A percentile compares a stretch with the other conserved stretches of the same genome.
phyloP scores from a whole-genome alignment of 208 protist species.

The Leptomonas seymouri region DNA sequence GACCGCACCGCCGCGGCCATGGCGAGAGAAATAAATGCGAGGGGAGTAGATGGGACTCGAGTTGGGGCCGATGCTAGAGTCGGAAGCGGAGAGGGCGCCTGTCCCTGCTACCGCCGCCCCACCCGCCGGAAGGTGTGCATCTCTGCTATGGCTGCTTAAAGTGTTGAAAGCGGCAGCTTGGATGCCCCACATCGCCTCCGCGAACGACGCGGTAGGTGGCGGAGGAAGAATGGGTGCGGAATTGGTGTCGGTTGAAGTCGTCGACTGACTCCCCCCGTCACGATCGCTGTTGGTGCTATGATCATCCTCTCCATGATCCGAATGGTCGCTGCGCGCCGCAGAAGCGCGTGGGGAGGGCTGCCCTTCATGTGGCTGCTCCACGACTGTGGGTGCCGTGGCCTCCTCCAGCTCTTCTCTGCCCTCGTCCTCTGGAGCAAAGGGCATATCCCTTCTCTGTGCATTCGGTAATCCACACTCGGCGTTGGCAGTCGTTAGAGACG shows the following conservation, averaged over 20 bases:
- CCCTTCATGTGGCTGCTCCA: too few relatives aligned
- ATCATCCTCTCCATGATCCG: background rate
- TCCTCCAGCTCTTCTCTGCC: too few relatives aligned
- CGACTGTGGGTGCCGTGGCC: too few relatives aligned
- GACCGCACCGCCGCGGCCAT: background rate
- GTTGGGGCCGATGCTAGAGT: background rate
- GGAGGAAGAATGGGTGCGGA: conserved; percentile 17
- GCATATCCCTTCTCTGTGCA: too few relatives aligned
- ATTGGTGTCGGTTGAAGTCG: conserved; percentile 29
- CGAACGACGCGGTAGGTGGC: conserved; percentile 20
- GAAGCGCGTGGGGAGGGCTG: background rate
- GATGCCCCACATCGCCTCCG: conserved; percentile 14
- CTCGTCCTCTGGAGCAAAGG: too few relatives aligned
- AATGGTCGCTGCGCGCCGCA: background rate
- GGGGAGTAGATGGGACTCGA: conserved; percentile 15
- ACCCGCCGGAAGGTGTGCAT: background rate
- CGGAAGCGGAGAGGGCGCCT: background rate
- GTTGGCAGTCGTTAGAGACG: background rate
- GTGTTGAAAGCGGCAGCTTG: background rate
- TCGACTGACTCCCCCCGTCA: conserved; percentile 13
- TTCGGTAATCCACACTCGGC: too few relatives aligned
- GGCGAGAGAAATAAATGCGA: background rate
- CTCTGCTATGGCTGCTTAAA: background rate
- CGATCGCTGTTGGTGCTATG: background rate
- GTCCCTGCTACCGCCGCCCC: background rate